Evolutionary conservation across 345 rosid species (phyloP).

Genomic region (Angophora floribunda): DNA sequence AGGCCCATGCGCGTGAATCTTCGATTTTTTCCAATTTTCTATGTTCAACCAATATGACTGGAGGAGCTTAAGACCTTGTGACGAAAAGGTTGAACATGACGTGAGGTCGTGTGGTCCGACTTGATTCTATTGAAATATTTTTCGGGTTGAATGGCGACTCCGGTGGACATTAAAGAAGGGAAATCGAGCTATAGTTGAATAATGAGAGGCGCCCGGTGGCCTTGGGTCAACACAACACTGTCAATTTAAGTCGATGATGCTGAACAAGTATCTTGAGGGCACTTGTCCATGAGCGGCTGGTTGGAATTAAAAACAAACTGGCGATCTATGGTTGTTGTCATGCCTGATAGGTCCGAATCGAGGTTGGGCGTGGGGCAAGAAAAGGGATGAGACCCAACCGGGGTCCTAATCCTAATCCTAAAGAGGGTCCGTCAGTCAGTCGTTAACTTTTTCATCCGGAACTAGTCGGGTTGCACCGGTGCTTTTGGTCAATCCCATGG

Average conservation of each 20-base stretch:
- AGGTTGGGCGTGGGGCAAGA: background rate
- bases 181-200: background rate
- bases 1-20: background rate
- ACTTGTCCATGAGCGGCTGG: background rate
- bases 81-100: background rate
- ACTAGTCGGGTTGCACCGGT: background rate
- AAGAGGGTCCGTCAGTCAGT: background rate
- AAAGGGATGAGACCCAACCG: background rate
- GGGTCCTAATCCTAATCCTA: background rate
- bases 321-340: background rate
- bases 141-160: background rate
- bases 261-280: background rate
- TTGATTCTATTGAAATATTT: background rate
- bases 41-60: background rate
- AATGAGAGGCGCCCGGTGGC: fast-evolving
- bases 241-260: background rate
- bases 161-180: background rate
- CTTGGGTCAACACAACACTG: fast-evolving
- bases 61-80: background rate
- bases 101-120: background rate
- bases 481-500: background rate
- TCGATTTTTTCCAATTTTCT: background rate
- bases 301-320: background rate
- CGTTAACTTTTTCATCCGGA: background rate
- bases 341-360: background rate